These are phyloP conservation scores for Eucalyptus cloeziana DNA, from an alignment of 345 rosid species.

Conservation along the genomic window DNA sequence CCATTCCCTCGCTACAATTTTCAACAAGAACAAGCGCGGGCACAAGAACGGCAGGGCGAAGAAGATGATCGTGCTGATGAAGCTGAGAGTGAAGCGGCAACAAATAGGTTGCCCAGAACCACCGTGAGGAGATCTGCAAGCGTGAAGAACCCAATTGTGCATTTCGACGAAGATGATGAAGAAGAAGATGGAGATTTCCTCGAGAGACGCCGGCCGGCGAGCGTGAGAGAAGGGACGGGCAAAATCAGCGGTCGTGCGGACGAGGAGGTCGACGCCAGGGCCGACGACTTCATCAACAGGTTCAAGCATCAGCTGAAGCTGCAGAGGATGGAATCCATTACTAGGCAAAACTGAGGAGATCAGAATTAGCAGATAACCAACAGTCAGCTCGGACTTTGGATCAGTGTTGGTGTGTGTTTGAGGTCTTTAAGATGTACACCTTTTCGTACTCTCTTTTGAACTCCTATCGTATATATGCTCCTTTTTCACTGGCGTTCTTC, in stretches of 20 bases:
- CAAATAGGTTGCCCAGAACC: background rate
- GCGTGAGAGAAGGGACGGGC: background rate
- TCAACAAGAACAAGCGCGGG: background rate
- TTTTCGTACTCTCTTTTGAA: background rate
- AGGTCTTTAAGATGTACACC: background rate
- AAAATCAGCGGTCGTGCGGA: background rate
- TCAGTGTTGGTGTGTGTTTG: background rate
- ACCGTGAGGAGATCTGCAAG: background rate
- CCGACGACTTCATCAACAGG: conserved; percentile 3
- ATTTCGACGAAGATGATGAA: background rate
- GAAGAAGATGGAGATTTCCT: background rate
- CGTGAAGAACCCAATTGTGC: background rate
- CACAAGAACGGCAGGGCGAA: background rate
- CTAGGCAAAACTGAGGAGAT: background rate
- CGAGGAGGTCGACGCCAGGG: conserved; percentile 3
- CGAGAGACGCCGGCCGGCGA: background rate
- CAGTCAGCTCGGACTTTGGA: background rate
- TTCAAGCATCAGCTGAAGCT: conserved; percentile 3
- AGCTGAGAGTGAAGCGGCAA: background rate
- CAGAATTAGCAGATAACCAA: background rate
- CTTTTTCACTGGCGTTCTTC: background rate
- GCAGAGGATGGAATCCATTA: conserved; percentile 1
- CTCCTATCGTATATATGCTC: background rate
- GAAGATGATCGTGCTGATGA: background rate
- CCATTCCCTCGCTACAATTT: background rate